These are phyloP conservation scores for Iris macrosiphon DNA, from an alignment of 106 monocot species.

Conservation along the genomic window DNA sequence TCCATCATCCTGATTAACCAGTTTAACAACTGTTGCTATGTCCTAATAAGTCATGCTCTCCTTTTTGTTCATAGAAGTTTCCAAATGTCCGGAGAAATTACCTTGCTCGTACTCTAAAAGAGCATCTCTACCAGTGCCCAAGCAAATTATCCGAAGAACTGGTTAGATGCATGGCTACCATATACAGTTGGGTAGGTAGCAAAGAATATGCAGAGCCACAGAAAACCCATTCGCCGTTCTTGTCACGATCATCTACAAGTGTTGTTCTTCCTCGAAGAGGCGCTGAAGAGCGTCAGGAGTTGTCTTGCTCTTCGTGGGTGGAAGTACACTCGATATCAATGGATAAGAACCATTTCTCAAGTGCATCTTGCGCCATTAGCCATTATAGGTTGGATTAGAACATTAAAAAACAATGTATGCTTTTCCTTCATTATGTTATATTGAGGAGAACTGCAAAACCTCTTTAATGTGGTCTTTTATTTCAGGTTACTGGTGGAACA, in stretches of 20 bases:
- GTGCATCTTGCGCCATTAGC: conserved; percentile 40
- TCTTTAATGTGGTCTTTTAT: not conserved
- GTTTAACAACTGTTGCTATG: too few species aligned
- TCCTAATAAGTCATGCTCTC: too few species aligned
- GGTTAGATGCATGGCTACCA: conserved; percentile 71
- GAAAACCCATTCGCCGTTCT: conserved; percentile 22
- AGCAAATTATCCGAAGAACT: conserved; percentile 82
- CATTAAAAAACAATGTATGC: too few species aligned
- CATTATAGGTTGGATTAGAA: conserved; percentile 43
- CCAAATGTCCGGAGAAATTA: conserved; percentile 27
- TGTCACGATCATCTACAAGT: conserved; percentile 62
- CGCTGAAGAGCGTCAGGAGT: conserved; percentile 19
- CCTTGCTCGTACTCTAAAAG: conserved; percentile 50
- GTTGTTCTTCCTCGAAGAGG: conserved; percentile 25
- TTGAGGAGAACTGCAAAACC: not conserved
- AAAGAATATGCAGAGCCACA: conserved; percentile 24
- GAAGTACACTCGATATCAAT: conserved; percentile 48
- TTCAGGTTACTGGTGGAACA: conserved; percentile 69
- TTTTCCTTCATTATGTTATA: not conserved
- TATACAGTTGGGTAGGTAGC: conserved; percentile 39
- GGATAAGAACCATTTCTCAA: conserved; percentile 41
- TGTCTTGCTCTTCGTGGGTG: conserved; percentile 16
- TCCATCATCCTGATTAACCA: too few species aligned
- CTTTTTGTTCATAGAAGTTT: too few species aligned
- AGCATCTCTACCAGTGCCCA: conserved; percentile 56